Percentiles rank a stretch among this genome's conserved stretches.
phyloP scores from a whole-genome alignment of 208 protist species.

The Herpetomonas muscarum region DNA sequence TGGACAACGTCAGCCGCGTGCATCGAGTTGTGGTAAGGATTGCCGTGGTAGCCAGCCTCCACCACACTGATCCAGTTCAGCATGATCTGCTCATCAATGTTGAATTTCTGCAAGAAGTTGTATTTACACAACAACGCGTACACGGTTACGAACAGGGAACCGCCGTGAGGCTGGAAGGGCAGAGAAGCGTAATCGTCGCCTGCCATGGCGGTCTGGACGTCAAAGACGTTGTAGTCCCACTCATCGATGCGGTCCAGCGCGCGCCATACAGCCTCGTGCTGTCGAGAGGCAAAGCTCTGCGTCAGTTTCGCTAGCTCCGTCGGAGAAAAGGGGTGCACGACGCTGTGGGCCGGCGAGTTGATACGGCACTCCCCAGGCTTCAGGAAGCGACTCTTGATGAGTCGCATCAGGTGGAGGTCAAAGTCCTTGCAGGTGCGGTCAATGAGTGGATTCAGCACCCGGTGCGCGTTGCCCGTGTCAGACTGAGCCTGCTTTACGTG shows the following conservation, averaged over 20 bases:
- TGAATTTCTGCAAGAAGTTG: slow-evolving; percentile 84
- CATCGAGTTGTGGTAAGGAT: slow-evolving; percentile 93
- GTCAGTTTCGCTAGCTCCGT: slow-evolving; percentile 39
- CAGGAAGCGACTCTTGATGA: slow-evolving; percentile 84
- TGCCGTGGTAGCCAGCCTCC: slow-evolving; percentile 89
- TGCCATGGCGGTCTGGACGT: slow-evolving; percentile 67
- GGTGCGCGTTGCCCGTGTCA: slow-evolving; percentile 16
- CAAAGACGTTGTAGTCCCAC: slow-evolving; percentile 88
- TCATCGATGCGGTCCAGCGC: slow-evolving; percentile 69
- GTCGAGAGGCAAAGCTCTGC: slow-evolving; percentile 21
- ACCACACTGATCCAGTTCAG: slow-evolving; percentile 88
- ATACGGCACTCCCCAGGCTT: slow-evolving; percentile 38
- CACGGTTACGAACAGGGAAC: slow-evolving; percentile 82
- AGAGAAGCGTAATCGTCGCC: slow-evolving; percentile 74
- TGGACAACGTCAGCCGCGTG: slow-evolving; percentile 91
- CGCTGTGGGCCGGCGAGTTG: slow-evolving; percentile 38
- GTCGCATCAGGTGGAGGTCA: slow-evolving; percentile 62
- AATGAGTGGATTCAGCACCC: slow-evolving; percentile 56
- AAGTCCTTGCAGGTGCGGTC: slow-evolving; percentile 74
- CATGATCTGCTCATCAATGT: slow-evolving; percentile 84
- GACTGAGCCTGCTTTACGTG: slow-evolving; percentile 33
- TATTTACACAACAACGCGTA: slow-evolving; percentile 87
- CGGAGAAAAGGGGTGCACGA: slow-evolving; percentile 64
- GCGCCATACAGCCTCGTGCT: slow-evolving; percentile 54
- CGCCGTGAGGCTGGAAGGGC: slow-evolving; percentile 49